Base-by-base conservation (phyloP, 2,329 filamentous ascomycete genomes). In the Fusarium tupiense region DNA sequence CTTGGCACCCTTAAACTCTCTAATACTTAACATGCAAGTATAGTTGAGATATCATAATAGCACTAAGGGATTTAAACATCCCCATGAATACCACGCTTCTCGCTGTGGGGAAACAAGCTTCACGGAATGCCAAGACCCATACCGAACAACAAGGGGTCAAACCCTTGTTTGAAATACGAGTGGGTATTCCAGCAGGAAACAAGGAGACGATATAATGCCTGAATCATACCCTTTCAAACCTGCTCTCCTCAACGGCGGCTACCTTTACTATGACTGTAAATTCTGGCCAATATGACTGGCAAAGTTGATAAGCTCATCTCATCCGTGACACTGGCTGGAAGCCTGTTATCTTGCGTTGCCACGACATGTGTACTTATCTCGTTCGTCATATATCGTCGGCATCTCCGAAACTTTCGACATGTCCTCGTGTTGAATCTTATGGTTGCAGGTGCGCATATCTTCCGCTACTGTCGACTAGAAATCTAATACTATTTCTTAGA, bases 241-340 rank as follows among this genome's bases (percentile, higher is more conserved):
- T 38, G 31, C 31, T 57, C 41, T 37, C 29, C 20, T n/a, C 24
- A 44, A 37, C n/a, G n/a, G n/a, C 41, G 14, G 17, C 52, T 59
- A 19, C 26, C 37, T 56, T 40, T 59, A 58, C 29, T 70, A 71
- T 71, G 67, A 52, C 29, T 31, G 22, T 24, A 17, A 12, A 35
- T 31, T 37, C 31, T 44, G 49, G 31, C 41, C 57, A 71, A 41
- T 33, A 76, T 76, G 74, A 56, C 52, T 47, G 54, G 46, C 11
- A 64, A 73, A 56, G 64, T 67, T 26, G 71, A 72, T 43, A 76
- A 57, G 63, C 54, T 62, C n/a, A 60, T 78, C 40, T 73, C 76
- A 12, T 72, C 67, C 40, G 66, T 78, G 41, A 78, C 76, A 26
- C 57, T 78, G 60, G 68, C 65, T n/a, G 76, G 74, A n/a, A 78